phyloP scores from a whole-genome alignment of 306 rosid genomes.

The Dryas drummondii region DNA sequence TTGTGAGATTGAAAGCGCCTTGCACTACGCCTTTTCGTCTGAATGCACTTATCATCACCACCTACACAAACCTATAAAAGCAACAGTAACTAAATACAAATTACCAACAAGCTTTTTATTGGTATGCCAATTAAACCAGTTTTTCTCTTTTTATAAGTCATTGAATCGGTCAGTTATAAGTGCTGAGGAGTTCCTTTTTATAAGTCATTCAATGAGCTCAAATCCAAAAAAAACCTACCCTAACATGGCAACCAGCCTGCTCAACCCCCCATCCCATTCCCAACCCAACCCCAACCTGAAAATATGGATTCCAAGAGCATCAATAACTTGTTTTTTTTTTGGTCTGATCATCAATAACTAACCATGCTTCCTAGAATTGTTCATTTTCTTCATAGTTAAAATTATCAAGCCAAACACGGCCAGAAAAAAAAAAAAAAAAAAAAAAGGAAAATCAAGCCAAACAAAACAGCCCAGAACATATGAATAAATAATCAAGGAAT shows the following conservation, averaged over 20 bases:
- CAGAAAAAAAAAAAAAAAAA: too few species aligned
- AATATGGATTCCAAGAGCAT: not conserved
- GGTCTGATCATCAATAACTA: not conserved
- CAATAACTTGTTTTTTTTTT: not conserved
- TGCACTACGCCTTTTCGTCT: too few species aligned
- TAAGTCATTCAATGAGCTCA: not conserved
- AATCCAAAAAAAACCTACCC: not conserved
- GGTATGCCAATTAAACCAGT: not conserved
- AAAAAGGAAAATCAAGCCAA: not conserved
- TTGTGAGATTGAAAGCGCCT: too few species aligned
- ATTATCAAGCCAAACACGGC: not conserved
- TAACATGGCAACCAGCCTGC: not conserved
- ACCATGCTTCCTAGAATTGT: not conserved
- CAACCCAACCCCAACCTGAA: too few species aligned
- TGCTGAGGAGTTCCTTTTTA: not conserved
- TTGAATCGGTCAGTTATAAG: not conserved
- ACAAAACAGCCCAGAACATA: conserved; percentile 6
- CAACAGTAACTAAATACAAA: not conserved
- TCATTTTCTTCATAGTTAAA: not conserved
- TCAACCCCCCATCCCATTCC: not conserved
- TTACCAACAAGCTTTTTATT: not conserved
- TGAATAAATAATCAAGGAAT: not conserved
- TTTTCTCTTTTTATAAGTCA: not conserved
- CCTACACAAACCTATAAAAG: not conserved
- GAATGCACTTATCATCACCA: not conserved